Conservation (phyloP, 345 rosid genomes). For the Syzygium oleosum region DNA sequence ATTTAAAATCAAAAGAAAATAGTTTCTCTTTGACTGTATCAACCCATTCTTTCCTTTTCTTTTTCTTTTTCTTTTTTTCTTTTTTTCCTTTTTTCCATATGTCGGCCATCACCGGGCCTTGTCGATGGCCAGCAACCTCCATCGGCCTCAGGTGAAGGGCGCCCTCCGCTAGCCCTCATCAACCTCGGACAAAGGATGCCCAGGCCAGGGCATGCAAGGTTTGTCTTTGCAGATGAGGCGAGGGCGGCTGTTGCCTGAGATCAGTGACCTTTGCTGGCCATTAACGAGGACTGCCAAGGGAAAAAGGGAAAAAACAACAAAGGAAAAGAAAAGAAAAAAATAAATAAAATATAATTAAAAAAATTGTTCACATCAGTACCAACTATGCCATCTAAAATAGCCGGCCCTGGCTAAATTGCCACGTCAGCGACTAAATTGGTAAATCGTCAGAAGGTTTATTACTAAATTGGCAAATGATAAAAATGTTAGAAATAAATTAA, state of each 20-base stretch:
- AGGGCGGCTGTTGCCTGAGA: neutral
- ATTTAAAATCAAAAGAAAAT: too few species aligned
- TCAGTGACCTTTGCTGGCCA: neutral
- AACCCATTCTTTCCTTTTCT: fast-evolving
- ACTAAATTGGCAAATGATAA: neutral
- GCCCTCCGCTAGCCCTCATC: fast-evolving
- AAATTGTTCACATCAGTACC: neutral
- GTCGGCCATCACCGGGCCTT: too few species aligned
- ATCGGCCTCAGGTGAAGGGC: neutral
- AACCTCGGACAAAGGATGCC: neutral
- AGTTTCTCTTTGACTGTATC: too few species aligned
- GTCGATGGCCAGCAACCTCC: too few species aligned
- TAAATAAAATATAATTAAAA: too few species aligned
- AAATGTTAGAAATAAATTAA: neutral
- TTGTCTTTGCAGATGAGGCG: neutral
- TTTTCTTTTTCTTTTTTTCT: too few species aligned
- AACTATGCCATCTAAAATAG: fast-evolving
- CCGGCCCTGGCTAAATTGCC: neutral
- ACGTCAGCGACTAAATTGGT: neutral
- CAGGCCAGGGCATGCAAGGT: neutral
- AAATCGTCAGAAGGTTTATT: neutral
- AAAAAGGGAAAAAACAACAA: too few species aligned
- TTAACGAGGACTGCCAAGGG: neutral
- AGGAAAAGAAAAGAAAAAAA: too few species aligned
- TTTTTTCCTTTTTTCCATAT: too few species aligned